Evolutionary conservation across 2,329 filamentous ascomycete genomes (phyloP), one percentile per base, ranked within the genome.

Genomic region (Colletotrichum zoysiae): DNA sequence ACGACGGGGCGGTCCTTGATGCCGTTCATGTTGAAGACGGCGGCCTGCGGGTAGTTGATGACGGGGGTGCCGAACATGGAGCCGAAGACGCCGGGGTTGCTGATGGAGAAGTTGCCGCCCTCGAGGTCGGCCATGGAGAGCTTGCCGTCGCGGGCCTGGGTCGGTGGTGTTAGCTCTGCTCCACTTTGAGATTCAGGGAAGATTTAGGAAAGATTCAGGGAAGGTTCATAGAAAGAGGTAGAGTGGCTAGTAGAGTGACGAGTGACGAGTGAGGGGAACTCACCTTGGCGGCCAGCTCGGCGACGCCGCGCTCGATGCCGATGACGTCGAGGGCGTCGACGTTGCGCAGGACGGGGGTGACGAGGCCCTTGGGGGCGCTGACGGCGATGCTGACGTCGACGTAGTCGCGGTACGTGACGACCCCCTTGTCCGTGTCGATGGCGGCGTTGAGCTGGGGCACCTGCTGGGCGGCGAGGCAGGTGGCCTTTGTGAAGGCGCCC

Each of bases 91-190:
- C 91, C 91, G 87, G 93, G 92, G 86, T 93, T 93, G 82, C 90
- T 92, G 82, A 93, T 93, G 77, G 92, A 93, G 83, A 93, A 92
- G 77, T 91, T 93, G 76, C 91, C 91, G 46, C 92, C 92, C 82
- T 92, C 90, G 85, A 92, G 93, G 79, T 93, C 91, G 77, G 93
- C 91, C 53, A 92, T 91, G 86, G 93, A 93, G 67, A 93, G 87
- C 85, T 93, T 93, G 79, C 91, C 91, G 74, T 93, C 91, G 53
- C 90, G 86, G 74, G 91, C 91, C 78, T 91, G 50, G 50, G 2
- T 3, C 16, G 3, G 16, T 3, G 0, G 4, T 1, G 16, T 51
- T 7, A 70, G 58, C 23, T 16, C 16, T 1, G 1, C 71, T 20
- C 74, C 74, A 64, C 18, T 40, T 6, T 1, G 1, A 18, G 14